Evolutionary conservation across 345 rosid species (phyloP).

Genomic region (Linum usitatissimum): DNA sequence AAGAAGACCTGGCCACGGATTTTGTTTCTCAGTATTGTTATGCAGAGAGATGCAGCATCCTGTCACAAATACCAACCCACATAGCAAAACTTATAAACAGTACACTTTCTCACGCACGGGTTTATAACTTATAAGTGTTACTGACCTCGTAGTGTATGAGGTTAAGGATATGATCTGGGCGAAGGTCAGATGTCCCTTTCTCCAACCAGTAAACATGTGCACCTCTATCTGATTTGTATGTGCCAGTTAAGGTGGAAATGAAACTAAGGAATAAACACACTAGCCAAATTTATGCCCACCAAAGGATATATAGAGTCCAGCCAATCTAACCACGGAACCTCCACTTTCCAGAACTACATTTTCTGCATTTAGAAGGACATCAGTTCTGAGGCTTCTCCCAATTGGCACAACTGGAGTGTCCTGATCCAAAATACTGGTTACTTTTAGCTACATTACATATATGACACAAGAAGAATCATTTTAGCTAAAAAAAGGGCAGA

Average conservation of each 20-base stretch:
- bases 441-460: background rate
- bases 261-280: background rate
- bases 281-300: background rate
- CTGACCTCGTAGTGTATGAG: conserved; percentile 90
- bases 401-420: conserved; percentile 66
- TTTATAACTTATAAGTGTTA: background rate
- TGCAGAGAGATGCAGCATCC: conserved; percentile 91
- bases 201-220: conserved; percentile 79
- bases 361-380: conserved; percentile 77
- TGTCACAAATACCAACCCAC: conserved; percentile 17
- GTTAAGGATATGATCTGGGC: conserved; percentile 89
- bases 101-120: background rate
- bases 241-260: conserved; percentile 33
- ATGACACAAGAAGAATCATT: background rate
- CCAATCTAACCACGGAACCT: conserved; percentile 80
- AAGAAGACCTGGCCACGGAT: conserved; percentile 52
- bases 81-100: background rate
- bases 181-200: conserved; percentile 57
- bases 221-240: conserved; percentile 77
- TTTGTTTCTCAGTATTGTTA: conserved; percentile 75
- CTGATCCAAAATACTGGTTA: conserved; percentile 30
- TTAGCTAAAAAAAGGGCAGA: background rate
- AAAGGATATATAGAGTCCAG: conserved; percentile 98
- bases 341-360: conserved; percentile 53
- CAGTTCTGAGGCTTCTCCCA: conserved; percentile 84